These are phyloP conservation scores for Plantago major DNA, from an alignment of 257 asterid species.

Conservation along the genomic window DNA sequence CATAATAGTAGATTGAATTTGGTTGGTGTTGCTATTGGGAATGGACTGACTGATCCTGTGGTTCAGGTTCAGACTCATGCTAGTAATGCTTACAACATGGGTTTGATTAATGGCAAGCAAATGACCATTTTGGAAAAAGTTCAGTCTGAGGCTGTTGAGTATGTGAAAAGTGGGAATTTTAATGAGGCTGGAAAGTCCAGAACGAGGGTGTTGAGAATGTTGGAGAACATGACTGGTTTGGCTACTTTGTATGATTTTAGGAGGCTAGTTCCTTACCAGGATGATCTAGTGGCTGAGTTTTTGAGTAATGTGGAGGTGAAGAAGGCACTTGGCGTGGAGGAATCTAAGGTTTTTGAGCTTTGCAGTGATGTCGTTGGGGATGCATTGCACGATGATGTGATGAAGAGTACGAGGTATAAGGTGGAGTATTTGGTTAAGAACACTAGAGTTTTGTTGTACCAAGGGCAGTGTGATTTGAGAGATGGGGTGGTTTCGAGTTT, in stretches of 20 bases:
- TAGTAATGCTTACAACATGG: slow-evolving; percentile 37
- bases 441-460: slow-evolving; percentile 61
- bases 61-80: slow-evolving; percentile 70
- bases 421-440: slow-evolving; percentile 57
- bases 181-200: slow-evolving; percentile 50
- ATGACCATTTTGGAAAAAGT: slow-evolving; percentile 41
- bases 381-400: slow-evolving; percentile 54
- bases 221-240: slow-evolving; percentile 66
- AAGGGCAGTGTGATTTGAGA: slow-evolving; percentile 70
- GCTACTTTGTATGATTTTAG: slow-evolving; percentile 62
- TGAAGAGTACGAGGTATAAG: slow-evolving; percentile 80
- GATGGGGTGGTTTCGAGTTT: slow-evolving; percentile 62
- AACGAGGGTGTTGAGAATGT: slow-evolving; percentile 23
- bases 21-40: slow-evolving; percentile 73
- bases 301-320: slow-evolving; percentile 50
- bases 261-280: slow-evolving; percentile 56
- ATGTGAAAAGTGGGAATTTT: slow-evolving; percentile 42
- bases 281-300: slow-evolving; percentile 40
- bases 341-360: slow-evolving; percentile 26
- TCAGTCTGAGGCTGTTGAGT: slow-evolving; percentile 35
- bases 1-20: slow-evolving; percentile 36
- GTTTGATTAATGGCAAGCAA: slow-evolving; percentile 62
- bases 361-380: slow-evolving; percentile 53
- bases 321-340: slow-evolving; percentile 48
- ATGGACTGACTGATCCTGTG: slow-evolving; percentile 79